These are phyloP conservation scores for Cercophora newfieldiana DNA, from an alignment of 495 filamentous ascomycete species.

Conservation along the genomic window DNA sequence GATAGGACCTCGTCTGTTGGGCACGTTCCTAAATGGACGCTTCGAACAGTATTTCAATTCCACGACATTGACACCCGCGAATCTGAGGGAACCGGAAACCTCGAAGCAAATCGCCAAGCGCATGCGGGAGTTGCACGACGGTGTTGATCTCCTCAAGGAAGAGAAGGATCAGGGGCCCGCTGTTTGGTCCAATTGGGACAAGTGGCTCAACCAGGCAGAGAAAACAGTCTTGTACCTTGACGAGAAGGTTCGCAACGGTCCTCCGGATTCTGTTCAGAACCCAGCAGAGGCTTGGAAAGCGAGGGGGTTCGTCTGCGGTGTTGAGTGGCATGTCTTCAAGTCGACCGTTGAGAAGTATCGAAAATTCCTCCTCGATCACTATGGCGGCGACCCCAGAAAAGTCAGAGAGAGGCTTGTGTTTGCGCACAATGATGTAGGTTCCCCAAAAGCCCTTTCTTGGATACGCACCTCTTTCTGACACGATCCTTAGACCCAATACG, in stretches of 20 bases:
- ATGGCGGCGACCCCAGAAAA: constrained; percentile 62
- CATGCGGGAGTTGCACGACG: constrained; percentile 94
- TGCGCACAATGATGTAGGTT: constrained; percentile 91
- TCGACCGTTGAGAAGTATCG: constrained; percentile 76
- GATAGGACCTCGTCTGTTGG: constrained; percentile 90
- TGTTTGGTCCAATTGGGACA: constrained; percentile 93
- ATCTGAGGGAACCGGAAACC: constrained; percentile 78
- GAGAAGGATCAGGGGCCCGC: constrained; percentile 78
- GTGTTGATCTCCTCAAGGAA: constrained; percentile 76
- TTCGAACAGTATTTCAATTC: constrained; percentile 94
- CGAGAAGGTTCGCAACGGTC: constrained; percentile 50
- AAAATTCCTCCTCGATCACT: constrained; percentile 67
- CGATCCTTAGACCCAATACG: constrained; percentile 81
- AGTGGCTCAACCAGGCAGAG: constrained; percentile 81
- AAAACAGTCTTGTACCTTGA: constrained; percentile 78
- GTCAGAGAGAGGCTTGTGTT: constrained; percentile 81
- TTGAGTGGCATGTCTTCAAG: constrained; percentile 79
- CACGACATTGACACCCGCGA: constrained; percentile 68
- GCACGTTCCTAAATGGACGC: constrained; percentile 92
- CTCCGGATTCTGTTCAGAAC: constrained; percentile 24
- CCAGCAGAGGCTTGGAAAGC: constrained; percentile 59
- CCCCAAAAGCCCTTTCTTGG: neutral
- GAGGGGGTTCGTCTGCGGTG: constrained; percentile 77
- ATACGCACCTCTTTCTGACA: constrained; percentile 17
- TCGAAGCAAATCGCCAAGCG: constrained; percentile 96